phyloP scores from a whole-genome alignment of 257 asterid species.

The Avicennia marina region DNA sequence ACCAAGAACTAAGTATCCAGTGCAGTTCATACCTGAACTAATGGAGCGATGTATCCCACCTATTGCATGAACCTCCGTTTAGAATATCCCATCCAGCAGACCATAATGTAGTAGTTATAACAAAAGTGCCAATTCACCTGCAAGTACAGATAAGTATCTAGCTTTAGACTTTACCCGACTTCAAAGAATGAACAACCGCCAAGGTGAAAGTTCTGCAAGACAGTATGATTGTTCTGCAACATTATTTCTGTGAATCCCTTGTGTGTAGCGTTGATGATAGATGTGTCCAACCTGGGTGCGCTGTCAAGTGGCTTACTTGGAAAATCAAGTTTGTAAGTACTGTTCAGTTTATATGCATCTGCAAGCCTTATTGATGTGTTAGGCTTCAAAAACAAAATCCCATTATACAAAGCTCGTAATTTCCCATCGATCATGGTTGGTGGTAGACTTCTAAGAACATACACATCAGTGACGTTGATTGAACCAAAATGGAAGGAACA shows the following conservation, averaged over 20 bases:
- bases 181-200: slow-evolving; percentile 94
- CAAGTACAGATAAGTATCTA: background rate
- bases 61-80: slow-evolving; percentile 85
- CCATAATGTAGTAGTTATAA: background rate
- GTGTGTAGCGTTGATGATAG: slow-evolving; percentile 78
- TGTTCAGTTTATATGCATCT: slow-evolving; percentile 60
- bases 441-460: slow-evolving; percentile 53
- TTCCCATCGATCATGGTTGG: slow-evolving; percentile 61
- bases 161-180: slow-evolving; percentile 62
- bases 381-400: slow-evolving; percentile 76
- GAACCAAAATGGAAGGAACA: slow-evolving; percentile 91
- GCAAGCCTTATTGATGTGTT: slow-evolving; percentile 79
- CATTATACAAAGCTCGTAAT: slow-evolving; percentile 62
- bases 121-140: background rate
- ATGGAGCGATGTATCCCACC: slow-evolving; percentile 95
- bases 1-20: background rate
- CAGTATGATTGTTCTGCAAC: slow-evolving; percentile 79
- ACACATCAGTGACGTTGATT: slow-evolving; percentile 69
- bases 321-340: slow-evolving; percentile 85
- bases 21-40: slow-evolving; percentile 57
- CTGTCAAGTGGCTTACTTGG: slow-evolving; percentile 58
- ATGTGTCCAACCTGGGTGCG: slow-evolving; percentile 51
- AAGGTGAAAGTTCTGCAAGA: slow-evolving; percentile 74
- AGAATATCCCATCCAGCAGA: slow-evolving; percentile 73
- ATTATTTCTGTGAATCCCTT: slow-evolving; percentile 85